Evolutionary conservation across 2,329 filamentous ascomycete genomes (phyloP).

Genomic region (Epichloe hybrida): DNA sequence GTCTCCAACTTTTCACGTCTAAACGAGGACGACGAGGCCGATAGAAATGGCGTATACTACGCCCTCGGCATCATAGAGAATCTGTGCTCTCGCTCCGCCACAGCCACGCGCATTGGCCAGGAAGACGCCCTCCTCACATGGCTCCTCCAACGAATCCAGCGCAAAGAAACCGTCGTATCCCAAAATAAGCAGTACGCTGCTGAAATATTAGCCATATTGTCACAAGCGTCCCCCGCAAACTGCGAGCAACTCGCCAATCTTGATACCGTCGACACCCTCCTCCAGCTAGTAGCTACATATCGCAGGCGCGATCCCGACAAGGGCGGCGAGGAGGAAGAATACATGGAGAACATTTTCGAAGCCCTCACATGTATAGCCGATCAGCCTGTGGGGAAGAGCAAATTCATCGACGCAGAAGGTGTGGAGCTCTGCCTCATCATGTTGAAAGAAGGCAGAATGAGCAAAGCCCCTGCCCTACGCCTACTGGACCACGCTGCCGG

Average conservation of each 20-base stretch:
- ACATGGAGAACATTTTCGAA: constrained; percentile 88
- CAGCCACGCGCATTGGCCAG: constrained; percentile 58
- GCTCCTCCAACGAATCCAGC: constrained; percentile 62
- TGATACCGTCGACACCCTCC: constrained; percentile 64
- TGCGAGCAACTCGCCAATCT: constrained; percentile 46
- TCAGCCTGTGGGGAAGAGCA: constrained; percentile 58
- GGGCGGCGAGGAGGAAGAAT: constrained; percentile 84
- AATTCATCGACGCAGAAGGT: constrained; percentile 81
- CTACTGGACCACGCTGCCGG: constrained; percentile 70
- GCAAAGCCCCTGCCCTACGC: constrained; percentile 63
- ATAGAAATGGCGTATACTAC: constrained; percentile 78
- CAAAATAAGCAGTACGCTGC: constrained; percentile 96
- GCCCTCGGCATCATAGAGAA: constrained; percentile 75
- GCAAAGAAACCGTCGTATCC: constrained; percentile 51
- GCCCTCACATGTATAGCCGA: constrained; percentile 69
- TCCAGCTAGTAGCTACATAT: constrained; percentile 76
- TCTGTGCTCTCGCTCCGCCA: constrained; percentile 55
- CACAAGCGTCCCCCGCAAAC: constrained; percentile 62
- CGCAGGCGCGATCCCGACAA: constrained; percentile 74
- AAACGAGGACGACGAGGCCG: constrained; percentile 57
- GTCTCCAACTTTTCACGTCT: constrained; percentile 68
- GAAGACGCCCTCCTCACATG: constrained; percentile 59
- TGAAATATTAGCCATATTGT: constrained; percentile 78
- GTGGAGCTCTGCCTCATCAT: constrained; percentile 86
- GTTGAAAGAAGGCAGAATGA: constrained; percentile 76